Evolutionary conservation across 768 basidiomycete species (phyloP), one percentile per base, ranked within the genome.

Genomic region (Hydnomerulius pinastri): DNA sequence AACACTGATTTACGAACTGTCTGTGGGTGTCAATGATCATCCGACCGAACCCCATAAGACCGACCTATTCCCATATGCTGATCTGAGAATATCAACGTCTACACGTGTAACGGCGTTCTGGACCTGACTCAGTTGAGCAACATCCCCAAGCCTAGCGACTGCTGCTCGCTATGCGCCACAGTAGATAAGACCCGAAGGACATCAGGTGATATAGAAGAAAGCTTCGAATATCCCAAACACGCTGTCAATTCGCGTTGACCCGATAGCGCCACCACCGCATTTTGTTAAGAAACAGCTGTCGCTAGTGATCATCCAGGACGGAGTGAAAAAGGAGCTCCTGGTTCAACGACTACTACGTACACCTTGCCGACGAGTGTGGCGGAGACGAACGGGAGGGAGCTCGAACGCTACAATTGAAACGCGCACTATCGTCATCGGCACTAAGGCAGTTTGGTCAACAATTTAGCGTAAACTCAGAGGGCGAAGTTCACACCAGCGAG

Each of bases 341-440:
- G 33, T 35, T n/a, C 18, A 17, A 35, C 33, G 4, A 32, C 11
- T 17, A 35, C 12, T 35, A 15, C 30, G 30, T 10, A 32, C 10
- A 10, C 4, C 30, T 32, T 32, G n/a, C n/a, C n/a, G 30, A 32
- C 30, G 30, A 13, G 30, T 32, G 30, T 4, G 32, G 32, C 3
- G 32, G 11, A 12, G 32, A n/a, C n/a, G n/a, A n/a, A n/a, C n/a
- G n/a, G n/a, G 33, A 8, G 33, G 4, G 33, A 17, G 33, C 18
- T 35, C 40, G 11, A n/a, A 18, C 25, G n/a, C 25, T 28, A 42
- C 27, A 40, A 13, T 40, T n/a, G 6, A 6, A 25, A 43, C 46
- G 55, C 59, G 62, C 54, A 56, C 54, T 51, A 60, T 55, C 50
- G 36, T 53, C 58, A 63, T 53, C 21, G 43, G 59, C 15, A 32